Percentiles rank a stretch among this genome's conserved stretches.
Conservation (phyloP, 371 early-diverging fungal species). For the Mortierella sp. region DNA sequence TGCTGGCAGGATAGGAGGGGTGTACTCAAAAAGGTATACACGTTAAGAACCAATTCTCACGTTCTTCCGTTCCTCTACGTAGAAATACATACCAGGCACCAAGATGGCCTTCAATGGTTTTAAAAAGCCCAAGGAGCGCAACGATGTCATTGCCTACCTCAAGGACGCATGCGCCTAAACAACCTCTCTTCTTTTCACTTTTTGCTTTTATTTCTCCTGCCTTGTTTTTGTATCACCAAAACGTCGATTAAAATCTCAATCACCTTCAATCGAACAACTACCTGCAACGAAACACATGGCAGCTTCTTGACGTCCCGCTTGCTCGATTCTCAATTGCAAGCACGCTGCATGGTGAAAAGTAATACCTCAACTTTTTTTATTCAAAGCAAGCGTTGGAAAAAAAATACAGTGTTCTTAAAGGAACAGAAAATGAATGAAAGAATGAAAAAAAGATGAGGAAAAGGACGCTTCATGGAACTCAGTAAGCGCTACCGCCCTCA, state of each 20-base stretch:
- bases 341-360: neutral
- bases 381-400: neutral
- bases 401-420: neutral
- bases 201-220: neutral
- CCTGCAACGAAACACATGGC: no score
- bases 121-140: constrained; percentile 93
- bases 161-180: constrained; percentile 65
- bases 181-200: neutral
- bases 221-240: neutral
- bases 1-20: no score
- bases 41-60: neutral
- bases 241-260: neutral
- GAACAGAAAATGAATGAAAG: neutral
- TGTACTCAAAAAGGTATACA: no score
- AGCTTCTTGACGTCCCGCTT: neutral
- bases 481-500: neutral
- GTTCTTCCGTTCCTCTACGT: constrained; percentile 76
- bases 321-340: neutral
- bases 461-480: neutral
- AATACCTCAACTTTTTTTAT: neutral
- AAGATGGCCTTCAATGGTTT: constrained; percentile 99
- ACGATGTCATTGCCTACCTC: constrained; percentile 93
- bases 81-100: constrained; percentile 93
- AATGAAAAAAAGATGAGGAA: neutral
- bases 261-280: neutral